phyloP scores from a whole-genome alignment of 495 filamentous ascomycete genomes.

The Penicillium coprophilum region DNA sequence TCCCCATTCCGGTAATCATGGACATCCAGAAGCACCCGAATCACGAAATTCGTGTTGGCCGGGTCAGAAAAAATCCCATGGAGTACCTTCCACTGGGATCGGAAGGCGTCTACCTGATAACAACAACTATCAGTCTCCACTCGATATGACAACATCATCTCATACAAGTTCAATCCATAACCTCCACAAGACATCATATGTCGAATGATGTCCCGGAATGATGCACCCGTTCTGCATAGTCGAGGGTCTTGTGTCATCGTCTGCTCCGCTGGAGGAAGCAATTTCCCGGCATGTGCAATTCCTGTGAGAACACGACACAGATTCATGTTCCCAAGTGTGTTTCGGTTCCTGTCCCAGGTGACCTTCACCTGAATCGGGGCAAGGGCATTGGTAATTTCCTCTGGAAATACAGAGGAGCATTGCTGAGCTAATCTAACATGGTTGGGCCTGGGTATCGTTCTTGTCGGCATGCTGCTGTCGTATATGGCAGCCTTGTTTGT shows the following conservation, averaged over 20 bases:
- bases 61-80: background rate
- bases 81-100: conserved; percentile 4
- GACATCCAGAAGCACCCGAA: background rate
- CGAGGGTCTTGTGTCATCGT: background rate
- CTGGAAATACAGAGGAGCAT: background rate
- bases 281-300: background rate
- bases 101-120: background rate
- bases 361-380: background rate
- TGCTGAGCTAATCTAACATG: background rate
- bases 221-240: background rate
- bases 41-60: background rate
- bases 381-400: background rate
- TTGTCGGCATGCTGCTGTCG: background rate
- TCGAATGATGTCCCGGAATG: background rate
- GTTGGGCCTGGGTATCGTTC: background rate
- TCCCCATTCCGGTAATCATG: background rate
- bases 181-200: background rate
- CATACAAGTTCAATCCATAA: background rate
- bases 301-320: background rate
- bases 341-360: background rate
- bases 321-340: background rate
- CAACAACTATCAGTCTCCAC: background rate
- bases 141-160: background rate
- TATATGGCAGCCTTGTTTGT: background rate
- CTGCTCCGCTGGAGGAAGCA: background rate